These are phyloP conservation scores for Huntiella savannae DNA, from an alignment of 2,329 filamentous ascomycete species.

Conservation along the genomic window DNA sequence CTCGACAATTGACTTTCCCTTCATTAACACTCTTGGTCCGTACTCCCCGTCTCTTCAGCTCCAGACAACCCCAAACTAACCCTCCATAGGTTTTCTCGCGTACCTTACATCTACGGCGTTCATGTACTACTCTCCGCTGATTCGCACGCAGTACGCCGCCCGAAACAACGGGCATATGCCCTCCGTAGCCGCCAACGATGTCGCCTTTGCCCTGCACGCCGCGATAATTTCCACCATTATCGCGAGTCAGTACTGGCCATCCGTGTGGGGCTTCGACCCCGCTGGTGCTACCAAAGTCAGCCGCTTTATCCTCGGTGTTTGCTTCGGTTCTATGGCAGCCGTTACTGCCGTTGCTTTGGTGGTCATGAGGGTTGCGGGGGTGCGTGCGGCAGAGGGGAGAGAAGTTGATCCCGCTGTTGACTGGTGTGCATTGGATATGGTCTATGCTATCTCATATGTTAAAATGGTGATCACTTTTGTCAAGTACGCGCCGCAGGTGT, in stretches of 20 bases:
- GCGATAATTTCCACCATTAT: slow-evolving; percentile 50
- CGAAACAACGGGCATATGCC: slow-evolving; percentile 59
- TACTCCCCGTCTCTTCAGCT: background rate
- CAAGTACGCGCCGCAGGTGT: slow-evolving; percentile 81
- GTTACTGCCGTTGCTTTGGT: slow-evolving; percentile 32
- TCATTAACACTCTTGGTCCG: slow-evolving; percentile 46
- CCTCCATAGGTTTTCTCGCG: slow-evolving; percentile 40
- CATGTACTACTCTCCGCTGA: slow-evolving; percentile 61
- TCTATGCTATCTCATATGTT: slow-evolving; percentile 60
- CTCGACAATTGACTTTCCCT: slow-evolving; percentile 72
- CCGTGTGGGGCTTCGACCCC: slow-evolving; percentile 59
- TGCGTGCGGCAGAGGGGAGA: slow-evolving; percentile 14
- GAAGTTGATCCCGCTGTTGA: slow-evolving; percentile 20
- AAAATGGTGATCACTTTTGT: slow-evolving; percentile 76
- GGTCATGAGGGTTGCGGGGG: slow-evolving; percentile 20
- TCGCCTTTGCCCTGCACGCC: slow-evolving; percentile 72
- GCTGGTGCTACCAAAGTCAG: slow-evolving; percentile 35
- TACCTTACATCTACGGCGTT: slow-evolving; percentile 58
- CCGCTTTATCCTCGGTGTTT: slow-evolving; percentile 46
- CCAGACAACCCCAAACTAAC: background rate
- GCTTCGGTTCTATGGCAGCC: slow-evolving; percentile 46
- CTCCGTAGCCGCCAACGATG: slow-evolving; percentile 77
- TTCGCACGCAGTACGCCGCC: slow-evolving; percentile 66
- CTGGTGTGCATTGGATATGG: slow-evolving; percentile 45
- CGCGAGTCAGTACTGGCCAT: slow-evolving; percentile 60